A percentile compares a stretch with the other conserved stretches of the same genome.
Conservation (phyloP, 2,329 filamentous ascomycete genomes). For the Phaeosphaeria sp. region DNA sequence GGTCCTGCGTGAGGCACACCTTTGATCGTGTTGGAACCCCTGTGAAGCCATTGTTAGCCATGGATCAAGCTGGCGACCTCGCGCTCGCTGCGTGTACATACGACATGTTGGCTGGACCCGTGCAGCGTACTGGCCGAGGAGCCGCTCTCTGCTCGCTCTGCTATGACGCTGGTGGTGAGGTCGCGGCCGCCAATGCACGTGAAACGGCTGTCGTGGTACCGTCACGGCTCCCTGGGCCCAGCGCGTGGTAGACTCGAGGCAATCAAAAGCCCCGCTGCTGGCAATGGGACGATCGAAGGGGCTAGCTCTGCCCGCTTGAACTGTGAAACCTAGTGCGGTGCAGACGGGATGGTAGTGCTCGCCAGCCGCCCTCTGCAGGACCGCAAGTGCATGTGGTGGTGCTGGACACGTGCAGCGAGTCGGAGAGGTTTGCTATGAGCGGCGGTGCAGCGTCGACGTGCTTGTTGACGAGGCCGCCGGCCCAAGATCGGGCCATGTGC, state of each 20-base stretch:
- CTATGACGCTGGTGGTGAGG: conserved; percentile 21
- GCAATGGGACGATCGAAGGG: conserved; percentile 14
- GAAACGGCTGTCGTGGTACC: conserved; percentile 41
- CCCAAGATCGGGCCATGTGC: conserved; percentile 1
- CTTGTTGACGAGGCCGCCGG: conserved; percentile 1
- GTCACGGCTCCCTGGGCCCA: conserved; percentile 33
- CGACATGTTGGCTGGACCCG: conserved; percentile 46
- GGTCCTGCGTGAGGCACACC: conserved; percentile 36
- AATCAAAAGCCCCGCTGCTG: conserved; percentile 40
- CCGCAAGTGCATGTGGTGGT: not conserved
- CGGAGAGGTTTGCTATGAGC: not conserved
- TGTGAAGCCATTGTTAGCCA: conserved; percentile 51
- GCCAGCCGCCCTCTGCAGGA: conserved; percentile 3
- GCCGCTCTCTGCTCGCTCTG: conserved; percentile 36
- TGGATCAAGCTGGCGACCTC: conserved; percentile 5
- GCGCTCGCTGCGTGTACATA: conserved; percentile 30
- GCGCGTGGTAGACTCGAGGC: conserved; percentile 36
- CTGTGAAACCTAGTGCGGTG: conserved; percentile 2
- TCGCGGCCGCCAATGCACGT: conserved; percentile 30
- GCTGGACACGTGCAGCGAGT: conserved; percentile 1
- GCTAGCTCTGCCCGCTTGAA: not conserved
- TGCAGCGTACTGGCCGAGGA: conserved; percentile 44
- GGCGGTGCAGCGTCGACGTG: conserved; percentile 2
- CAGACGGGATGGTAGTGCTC: conserved; percentile 1
- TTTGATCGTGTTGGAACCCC: conserved; percentile 56